phyloP scores from a whole-genome alignment of 768 basidiomycete species.

The Kwoniella dejecticola region DNA sequence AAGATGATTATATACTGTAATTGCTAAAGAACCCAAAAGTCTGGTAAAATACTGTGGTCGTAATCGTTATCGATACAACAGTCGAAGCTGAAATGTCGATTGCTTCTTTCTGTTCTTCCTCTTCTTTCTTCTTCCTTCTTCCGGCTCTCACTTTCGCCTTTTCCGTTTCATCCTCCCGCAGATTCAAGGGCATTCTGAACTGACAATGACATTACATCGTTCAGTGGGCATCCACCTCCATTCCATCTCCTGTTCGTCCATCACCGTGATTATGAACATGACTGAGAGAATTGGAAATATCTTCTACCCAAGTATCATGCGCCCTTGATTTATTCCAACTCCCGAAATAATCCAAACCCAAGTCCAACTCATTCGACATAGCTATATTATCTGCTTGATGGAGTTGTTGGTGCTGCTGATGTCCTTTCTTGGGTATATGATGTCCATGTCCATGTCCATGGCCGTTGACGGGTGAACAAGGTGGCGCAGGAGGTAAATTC shows the following conservation, averaged over 20 bases:
- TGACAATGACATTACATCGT: background rate
- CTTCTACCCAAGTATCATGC: conserved; percentile 21
- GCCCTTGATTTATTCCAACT: conserved; percentile 10
- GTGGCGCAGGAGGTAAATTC: conserved; percentile 40
- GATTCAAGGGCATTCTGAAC: too few relatives aligned
- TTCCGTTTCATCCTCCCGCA: too few relatives aligned
- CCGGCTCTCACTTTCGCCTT: too few relatives aligned
- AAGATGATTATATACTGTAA: too few relatives aligned
- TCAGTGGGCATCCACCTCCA: conserved; percentile 10
- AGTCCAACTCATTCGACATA: background rate
- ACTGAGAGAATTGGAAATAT: conserved; percentile 9
- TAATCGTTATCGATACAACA: too few relatives aligned
- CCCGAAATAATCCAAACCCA: conserved; percentile 16
- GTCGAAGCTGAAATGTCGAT: too few relatives aligned
- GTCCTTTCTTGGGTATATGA: background rate
- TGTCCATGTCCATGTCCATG: background rate
- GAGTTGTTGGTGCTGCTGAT: background rate
- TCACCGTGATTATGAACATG: background rate
- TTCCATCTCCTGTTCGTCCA: conserved; percentile 4
- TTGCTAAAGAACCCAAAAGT: too few relatives aligned
- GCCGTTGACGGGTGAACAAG: conserved; percentile 39
- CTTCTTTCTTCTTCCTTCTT: too few relatives aligned
- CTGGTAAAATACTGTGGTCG: too few relatives aligned
- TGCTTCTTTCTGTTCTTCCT: too few relatives aligned
- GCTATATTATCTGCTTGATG: background rate